Evolutionary conservation across 1,139 yeast genomes (phyloP).

Genomic region (Candida dubliniensis): DNA sequence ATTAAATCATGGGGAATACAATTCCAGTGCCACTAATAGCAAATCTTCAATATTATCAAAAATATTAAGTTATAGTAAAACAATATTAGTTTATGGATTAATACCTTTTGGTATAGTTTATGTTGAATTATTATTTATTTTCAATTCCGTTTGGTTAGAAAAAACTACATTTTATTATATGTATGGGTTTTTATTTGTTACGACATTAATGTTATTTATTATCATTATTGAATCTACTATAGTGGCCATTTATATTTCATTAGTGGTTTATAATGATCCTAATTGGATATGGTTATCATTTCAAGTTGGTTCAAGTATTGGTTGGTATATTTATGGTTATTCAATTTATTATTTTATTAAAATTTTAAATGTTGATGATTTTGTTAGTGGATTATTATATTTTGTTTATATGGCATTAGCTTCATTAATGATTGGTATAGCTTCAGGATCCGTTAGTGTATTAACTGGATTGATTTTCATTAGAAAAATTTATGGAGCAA

Average conservation of each 20-base stretch:
- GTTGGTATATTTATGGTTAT: conserved; percentile 68
- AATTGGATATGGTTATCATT: conserved; percentile 88
- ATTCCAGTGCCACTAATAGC: background rate
- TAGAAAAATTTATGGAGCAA: conserved; percentile 55
- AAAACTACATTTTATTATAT: conserved; percentile 76
- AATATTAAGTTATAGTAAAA: conserved; percentile 7
- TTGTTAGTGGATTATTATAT: conserved; percentile 68
- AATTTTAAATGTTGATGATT: conserved; percentile 59
- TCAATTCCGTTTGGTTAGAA: conserved; percentile 78
- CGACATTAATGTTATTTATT: conserved; percentile 57
- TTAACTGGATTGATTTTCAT: conserved; percentile 63
- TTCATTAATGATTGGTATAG: conserved; percentile 61
- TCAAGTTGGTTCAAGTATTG: conserved; percentile 67
- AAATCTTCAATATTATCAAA: background rate
- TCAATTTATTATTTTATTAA: conserved; percentile 65
- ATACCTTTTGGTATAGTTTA: conserved; percentile 81
- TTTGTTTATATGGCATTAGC: conserved; percentile 71
- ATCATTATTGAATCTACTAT: conserved; percentile 75
- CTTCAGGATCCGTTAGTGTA: conserved; percentile 77
- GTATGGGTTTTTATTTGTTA: conserved; percentile 74
- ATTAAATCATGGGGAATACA: background rate
- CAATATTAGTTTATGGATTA: conserved; percentile 53
- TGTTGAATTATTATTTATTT: conserved; percentile 72
- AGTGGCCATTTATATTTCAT: conserved; percentile 63
- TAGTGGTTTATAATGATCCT: conserved; percentile 59